Evolutionary conservation across 2,329 filamentous ascomycete genomes (phyloP), one percentile per base, ranked within the genome.

Genomic region (Aspergillus candidus): DNA sequence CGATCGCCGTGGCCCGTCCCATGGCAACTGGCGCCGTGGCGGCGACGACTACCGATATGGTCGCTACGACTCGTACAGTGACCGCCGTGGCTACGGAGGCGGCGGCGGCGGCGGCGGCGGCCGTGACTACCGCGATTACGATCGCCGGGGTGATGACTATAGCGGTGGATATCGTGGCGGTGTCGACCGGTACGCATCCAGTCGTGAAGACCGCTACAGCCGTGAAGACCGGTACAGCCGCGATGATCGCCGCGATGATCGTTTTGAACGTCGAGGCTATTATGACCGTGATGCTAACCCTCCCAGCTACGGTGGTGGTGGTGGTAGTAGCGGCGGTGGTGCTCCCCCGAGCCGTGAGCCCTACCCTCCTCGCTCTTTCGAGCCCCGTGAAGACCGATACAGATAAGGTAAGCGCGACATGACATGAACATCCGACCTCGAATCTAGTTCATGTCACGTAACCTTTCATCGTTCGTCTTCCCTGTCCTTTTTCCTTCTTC

Each of bases 201-300:
- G 54, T 40, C 45, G 73, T 46, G 74, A 76, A 50, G 70, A 74
- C 49, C 66, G 71, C 42, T 69, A 71, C 46, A 63, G 68, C 52
- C 66, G 70, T 47, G 67, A 70, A 48, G 63, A 66, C 40, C 66
- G 69, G 53, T 64, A 67, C 50, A 63, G 68, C 47, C 68, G 70
- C 47, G 70, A 65, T 42, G 67, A 69, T 43, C 68, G 70, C 46
- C 72, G 80, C 66, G 76, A 77, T 53, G 62, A 67, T 46, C 63
- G 73, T 67, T 71, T 58, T 65, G 72, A 69, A 44, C 68, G 71
- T 48, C 72, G 66, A 53, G 67, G 73, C 47, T 77, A 77, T 61
- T 77, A 78, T 53, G 73, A 76, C 52, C 73, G 74, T 56, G 74
- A 77, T 55, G 72, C 72, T 53, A 72, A 74, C 55, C 64, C 68